Conservation (phyloP, 202 grass and related monocot species). For the Saccharum hybrid region DNA sequence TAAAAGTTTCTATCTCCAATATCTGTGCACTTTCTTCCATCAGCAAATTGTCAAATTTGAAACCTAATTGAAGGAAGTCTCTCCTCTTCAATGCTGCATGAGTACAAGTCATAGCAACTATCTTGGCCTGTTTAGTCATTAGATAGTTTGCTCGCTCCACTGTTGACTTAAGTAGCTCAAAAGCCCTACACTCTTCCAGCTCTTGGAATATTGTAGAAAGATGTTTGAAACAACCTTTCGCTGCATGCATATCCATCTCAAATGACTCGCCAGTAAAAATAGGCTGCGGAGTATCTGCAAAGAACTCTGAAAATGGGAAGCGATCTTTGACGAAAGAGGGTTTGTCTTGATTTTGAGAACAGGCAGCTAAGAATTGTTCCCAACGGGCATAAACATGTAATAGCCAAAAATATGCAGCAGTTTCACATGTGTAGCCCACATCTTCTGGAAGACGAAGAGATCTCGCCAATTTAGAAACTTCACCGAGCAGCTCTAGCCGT, state of each 20-base stretch:
- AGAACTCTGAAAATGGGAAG: conserved; percentile 89
- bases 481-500: conserved; percentile 76
- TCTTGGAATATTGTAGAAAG: conserved; percentile 96
- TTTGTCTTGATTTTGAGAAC: conserved; percentile 75
- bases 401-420: conserved; percentile 96
- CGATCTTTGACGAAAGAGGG: conserved; percentile 74
- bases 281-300: conserved; percentile 68
- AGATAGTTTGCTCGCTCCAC: conserved; percentile 96
- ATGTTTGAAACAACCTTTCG: conserved; percentile 91
- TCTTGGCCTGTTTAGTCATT: conserved; percentile 98
- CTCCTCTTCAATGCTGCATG: conserved; percentile 93
- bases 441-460: conserved; percentile 91
- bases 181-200: conserved; percentile 97
- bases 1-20: conserved; percentile 97
- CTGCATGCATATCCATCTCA: conserved; percentile 92
- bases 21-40: conserved; percentile 99
- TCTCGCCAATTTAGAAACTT: conserved; percentile 84
- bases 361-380: conserved; percentile 86
- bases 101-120: conserved; percentile 99
- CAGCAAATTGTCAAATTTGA: conserved; percentile 95
- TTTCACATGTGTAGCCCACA: conserved; percentile 91
- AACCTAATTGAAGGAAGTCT: conserved; percentile 95
- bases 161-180: conserved; percentile 94
- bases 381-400: conserved; percentile 92
- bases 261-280: conserved; percentile 85